Conservation (phyloP, 257 asterid species). For the Jaltomata sinuosa region DNA sequence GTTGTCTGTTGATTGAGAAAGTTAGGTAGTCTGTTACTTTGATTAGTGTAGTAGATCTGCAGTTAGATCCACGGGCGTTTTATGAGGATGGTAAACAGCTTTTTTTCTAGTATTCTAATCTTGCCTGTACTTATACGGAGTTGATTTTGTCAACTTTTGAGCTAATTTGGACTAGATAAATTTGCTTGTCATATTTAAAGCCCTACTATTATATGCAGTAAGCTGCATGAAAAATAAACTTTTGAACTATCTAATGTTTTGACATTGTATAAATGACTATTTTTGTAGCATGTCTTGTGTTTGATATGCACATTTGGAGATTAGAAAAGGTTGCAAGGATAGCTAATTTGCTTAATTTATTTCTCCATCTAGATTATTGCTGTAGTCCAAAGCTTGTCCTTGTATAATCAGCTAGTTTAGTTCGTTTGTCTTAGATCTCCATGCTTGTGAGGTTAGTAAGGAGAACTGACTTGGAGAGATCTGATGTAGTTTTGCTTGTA, state of each 20-base stretch:
- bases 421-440: neutral
- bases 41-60: neutral
- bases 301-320: neutral
- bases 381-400: neutral
- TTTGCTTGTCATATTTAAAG: neutral
- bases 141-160: neutral
- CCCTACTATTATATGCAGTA: accelerated
- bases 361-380: neutral
- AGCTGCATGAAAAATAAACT: neutral
- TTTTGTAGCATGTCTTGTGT: neutral
- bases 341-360: neutral
- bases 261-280: neutral
- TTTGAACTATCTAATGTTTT: too few relatives aligned
- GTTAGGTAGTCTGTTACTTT: neutral
- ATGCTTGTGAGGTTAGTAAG: neutral
- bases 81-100: neutral
- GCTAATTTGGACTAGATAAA: neutral
- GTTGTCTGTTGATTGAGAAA: neutral
- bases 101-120: too few relatives aligned
- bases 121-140: neutral
- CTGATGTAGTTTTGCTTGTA: neutral
- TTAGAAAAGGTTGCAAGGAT: neutral
- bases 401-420: neutral
- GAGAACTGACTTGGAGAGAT: neutral
- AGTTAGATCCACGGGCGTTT: neutral